Conservation (phyloP, 225 moss, liverwort and hornwort genomes). For the Bryum argenteum region DNA sequence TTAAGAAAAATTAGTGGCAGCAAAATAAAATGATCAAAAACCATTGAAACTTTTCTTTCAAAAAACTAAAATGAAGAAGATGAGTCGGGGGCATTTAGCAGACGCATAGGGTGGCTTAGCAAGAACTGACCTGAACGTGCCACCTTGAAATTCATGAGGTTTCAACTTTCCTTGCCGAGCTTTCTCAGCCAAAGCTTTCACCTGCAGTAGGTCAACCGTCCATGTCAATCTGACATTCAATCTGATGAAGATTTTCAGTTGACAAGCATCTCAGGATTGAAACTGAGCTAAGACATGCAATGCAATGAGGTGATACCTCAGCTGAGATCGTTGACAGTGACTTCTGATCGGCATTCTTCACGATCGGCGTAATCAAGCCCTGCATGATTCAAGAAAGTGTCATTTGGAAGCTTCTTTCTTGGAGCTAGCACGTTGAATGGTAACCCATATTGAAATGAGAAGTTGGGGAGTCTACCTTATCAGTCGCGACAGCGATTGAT, state of each 20-base stretch:
- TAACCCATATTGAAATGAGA: background rate
- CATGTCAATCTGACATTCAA: background rate
- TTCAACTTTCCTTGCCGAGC: conserved; percentile 88
- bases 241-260: background rate
- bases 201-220: conserved; percentile 44
- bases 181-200: conserved; percentile 86
- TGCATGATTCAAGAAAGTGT: conserved; percentile 28
- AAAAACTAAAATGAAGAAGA: no score
- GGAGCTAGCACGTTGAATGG: background rate
- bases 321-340: conserved; percentile 76
- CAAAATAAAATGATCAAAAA: no score
- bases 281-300: background rate
- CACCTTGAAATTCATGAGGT: conserved; percentile 98
- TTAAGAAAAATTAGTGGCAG: background rate
- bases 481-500: conserved; percentile 89
- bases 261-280: background rate
- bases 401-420: background rate
- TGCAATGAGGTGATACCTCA: conserved; percentile 57
- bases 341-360: conserved; percentile 87
- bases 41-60: no score
- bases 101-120: background rate
- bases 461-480: conserved; percentile 57
- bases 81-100: no score
- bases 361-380: conserved; percentile 95
- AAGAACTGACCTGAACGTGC: conserved; percentile 83